These are phyloP conservation scores for Neurospora sp. DNA, from an alignment of 495 filamentous ascomycete genomes.

Conservation along the genomic window DNA sequence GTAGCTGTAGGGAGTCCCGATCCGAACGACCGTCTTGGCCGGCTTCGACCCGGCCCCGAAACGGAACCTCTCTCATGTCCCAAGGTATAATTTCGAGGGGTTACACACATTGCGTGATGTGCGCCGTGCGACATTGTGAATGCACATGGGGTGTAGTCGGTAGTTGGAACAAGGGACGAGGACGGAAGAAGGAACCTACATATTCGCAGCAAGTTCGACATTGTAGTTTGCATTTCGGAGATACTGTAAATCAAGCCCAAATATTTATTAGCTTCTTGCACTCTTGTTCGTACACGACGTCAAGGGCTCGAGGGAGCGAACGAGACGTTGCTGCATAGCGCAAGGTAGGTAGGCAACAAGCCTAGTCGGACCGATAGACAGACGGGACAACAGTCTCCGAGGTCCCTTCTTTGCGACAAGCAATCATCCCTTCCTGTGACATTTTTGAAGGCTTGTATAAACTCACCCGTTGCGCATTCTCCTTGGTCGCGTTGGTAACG, in stretches of 20 bases:
- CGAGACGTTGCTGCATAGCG: background rate
- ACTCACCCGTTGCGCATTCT: conserved; percentile 41
- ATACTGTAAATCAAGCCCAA: conserved; percentile 17
- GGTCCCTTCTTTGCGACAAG: background rate
- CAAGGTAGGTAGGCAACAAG: background rate
- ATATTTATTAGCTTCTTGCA: background rate
- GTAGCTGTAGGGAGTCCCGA: background rate
- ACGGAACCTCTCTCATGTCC: background rate
- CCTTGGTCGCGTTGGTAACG: conserved; percentile 44
- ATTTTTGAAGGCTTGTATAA: background rate
- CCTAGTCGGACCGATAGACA: conserved; percentile 14
- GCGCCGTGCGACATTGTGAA: background rate
- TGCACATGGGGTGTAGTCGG: background rate
- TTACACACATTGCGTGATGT: background rate
- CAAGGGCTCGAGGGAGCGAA: background rate
- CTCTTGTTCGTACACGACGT: background rate
- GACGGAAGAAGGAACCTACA: conserved; percentile 29
- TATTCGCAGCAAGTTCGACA: conserved; percentile 40
- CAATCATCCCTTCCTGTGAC: background rate
- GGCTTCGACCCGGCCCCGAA: conserved; percentile 1
- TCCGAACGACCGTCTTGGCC: background rate
- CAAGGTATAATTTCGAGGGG: background rate
- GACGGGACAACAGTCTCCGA: background rate
- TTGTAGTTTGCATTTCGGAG: conserved; percentile 33
- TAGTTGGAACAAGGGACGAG: background rate